Evolutionary conservation across 2,329 filamentous ascomycete species (phyloP).

Genomic region (Onygenales sp.): DNA sequence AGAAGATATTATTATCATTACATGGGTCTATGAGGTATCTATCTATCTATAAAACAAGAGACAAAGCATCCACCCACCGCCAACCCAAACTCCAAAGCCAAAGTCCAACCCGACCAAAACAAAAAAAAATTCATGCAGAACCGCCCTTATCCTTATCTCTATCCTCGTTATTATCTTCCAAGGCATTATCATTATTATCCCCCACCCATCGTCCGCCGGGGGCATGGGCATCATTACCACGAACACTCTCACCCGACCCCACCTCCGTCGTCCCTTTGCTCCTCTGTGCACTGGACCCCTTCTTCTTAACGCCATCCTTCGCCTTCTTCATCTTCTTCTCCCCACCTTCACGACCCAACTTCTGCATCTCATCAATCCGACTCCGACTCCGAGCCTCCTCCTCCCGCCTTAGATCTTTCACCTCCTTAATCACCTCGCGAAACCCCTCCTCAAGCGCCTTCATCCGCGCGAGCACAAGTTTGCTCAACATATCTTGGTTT

Average conservation of each 20-base stretch:
- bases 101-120: no score
- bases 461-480: slow-evolving; percentile 80
- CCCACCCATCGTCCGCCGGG: background rate
- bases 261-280: background rate
- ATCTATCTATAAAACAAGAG: no score
- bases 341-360: background rate
- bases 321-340: background rate
- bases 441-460: slow-evolving; percentile 89
- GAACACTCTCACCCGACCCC: background rate
- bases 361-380: background rate
- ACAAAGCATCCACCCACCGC: no score
- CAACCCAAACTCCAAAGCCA: no score
- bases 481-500: slow-evolving; percentile 64
- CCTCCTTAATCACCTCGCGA: slow-evolving; percentile 72
- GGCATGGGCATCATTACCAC: background rate
- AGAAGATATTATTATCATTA: no score
- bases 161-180: no score
- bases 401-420: slow-evolving; percentile 52
- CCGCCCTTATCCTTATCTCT: no score
- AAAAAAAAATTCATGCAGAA: no score
- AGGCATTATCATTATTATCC: no score
- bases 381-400: slow-evolving; percentile 8
- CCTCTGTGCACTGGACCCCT: background rate
- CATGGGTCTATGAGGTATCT: no score
- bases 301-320: background rate